These are phyloP conservation scores for Clarireedia monteithiana DNA, from an alignment of 2,329 filamentous ascomycete genomes.

Conservation along the genomic window DNA sequence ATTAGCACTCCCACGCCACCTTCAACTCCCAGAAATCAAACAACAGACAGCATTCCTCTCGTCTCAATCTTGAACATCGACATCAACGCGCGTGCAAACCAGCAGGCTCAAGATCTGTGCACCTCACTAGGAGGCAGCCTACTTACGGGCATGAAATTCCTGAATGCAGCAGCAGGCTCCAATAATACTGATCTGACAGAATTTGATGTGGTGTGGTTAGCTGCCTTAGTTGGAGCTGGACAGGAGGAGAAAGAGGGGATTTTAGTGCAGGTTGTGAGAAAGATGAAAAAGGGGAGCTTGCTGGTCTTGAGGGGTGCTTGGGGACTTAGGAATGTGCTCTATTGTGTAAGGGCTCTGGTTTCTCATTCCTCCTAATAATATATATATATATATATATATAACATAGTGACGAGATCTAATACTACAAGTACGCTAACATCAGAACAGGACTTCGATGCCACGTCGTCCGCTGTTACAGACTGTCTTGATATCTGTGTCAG, in stretches of 20 bases:
- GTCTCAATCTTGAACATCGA: constrained; percentile 33
- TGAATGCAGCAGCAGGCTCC: constrained; percentile 29
- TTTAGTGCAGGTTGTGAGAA: constrained; percentile 30
- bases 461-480: constrained; percentile 27
- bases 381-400: not conserved
- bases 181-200: constrained; percentile 20
- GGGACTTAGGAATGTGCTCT: constrained; percentile 38
- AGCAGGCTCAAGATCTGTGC: constrained; percentile 27
- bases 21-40: not conserved
- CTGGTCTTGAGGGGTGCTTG: constrained; percentile 39
- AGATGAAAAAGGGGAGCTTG: constrained; percentile 36
- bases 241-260: constrained; percentile 36
- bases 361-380: constrained; percentile 4
- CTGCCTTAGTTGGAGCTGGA: constrained; percentile 39
- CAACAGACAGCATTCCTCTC: not conserved
- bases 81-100: constrained; percentile 30
- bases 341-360: constrained; percentile 33
- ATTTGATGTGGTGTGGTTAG: constrained; percentile 42
- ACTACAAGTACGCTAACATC: too few relatives aligned
- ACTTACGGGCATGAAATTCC: constrained; percentile 31
- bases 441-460: constrained; percentile 33
- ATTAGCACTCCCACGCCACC: not conserved
- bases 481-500: constrained; percentile 35
- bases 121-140: constrained; percentile 25
- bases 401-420: not conserved